Evolutionary conservation across 176 grass and related monocot species (phyloP).

Genomic region (Musa beccarii): DNA sequence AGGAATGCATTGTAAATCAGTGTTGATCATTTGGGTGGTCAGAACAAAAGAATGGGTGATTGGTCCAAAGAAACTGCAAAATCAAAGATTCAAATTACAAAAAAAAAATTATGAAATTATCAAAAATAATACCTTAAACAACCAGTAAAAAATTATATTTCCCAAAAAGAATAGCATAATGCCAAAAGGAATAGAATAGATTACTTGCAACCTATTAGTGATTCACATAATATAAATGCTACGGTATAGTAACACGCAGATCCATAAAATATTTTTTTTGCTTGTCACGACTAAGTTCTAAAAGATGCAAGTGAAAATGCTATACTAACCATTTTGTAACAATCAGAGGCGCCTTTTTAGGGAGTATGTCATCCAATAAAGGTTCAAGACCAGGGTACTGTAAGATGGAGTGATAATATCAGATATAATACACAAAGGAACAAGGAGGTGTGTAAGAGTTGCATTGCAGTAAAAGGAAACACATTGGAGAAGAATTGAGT

Average conservation of each 20-base stretch:
- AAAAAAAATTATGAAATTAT: too few relatives aligned
- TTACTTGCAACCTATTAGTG: too few relatives aligned
- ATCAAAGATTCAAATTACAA: too few relatives aligned
- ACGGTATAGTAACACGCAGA: background rate
- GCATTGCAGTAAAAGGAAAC: background rate
- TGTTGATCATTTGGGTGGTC: too few relatives aligned
- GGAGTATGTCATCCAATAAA: conserved; percentile 80
- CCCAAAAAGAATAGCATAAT: too few relatives aligned
- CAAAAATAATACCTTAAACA: too few relatives aligned
- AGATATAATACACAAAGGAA: background rate
- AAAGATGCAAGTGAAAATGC: background rate
- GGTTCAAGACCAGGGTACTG: conserved; percentile 93
- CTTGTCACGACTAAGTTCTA: background rate
- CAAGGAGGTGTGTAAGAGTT: background rate
- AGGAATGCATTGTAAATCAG: too few relatives aligned
- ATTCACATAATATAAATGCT: too few relatives aligned
- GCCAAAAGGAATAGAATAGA: too few relatives aligned
- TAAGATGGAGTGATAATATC: conserved; percentile 13
- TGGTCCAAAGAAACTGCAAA: too few relatives aligned
- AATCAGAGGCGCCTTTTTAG: conserved; percentile 80
- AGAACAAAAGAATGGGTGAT: too few relatives aligned
- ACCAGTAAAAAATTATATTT: too few relatives aligned
- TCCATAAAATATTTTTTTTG: background rate
- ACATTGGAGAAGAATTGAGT: background rate
- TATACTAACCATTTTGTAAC: conserved; percentile 77